Percentiles rank a stretch among this genome's conserved stretches.
Conservation (phyloP, 139 green algal genomes). For the Raphidocelis subcapitata region DNA sequence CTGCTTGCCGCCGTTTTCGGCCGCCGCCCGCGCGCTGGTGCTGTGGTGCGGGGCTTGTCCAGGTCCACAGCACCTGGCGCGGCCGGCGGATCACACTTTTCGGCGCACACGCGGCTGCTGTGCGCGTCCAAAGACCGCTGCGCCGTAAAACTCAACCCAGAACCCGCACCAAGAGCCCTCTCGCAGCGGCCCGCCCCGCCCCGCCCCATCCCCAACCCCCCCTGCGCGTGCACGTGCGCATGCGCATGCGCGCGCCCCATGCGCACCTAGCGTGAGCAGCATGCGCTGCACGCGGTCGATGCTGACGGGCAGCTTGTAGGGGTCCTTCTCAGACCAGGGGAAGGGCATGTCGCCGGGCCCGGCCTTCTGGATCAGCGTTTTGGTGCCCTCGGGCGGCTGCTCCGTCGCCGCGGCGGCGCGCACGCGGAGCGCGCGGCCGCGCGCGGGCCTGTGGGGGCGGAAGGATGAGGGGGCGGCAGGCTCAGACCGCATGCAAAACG, state of each 20-base stretch:
- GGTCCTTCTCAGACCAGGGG: constrained; percentile 63
- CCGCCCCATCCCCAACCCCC: no score
- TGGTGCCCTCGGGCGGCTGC: constrained; percentile 22
- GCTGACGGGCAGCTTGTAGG: constrained; percentile 55
- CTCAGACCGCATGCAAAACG: background rate
- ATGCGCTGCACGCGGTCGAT: constrained; percentile 60
- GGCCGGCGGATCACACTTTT: no score
- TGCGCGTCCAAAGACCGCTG: no score
- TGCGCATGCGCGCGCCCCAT: background rate
- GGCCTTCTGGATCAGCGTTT: constrained; percentile 50
- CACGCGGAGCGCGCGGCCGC: background rate
- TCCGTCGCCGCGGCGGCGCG: constrained; percentile 11
- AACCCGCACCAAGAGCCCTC: no score
- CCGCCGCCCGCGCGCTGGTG: no score
- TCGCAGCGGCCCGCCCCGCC: no score
- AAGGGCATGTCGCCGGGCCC: constrained; percentile 50
- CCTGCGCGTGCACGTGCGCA: no score
- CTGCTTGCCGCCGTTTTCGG: no score
- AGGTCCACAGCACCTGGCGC: no score
- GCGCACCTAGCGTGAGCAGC: constrained; percentile 41
- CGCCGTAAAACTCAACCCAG: no score
- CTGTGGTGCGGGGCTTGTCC: no score
- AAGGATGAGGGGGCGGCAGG: background rate
- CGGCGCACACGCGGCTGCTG: no score
- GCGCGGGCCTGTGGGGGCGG: background rate